Evolutionary conservation across 371 early-diverging fungal species (phyloP).

Genomic region (Zopfochytrium polystomum): DNA sequence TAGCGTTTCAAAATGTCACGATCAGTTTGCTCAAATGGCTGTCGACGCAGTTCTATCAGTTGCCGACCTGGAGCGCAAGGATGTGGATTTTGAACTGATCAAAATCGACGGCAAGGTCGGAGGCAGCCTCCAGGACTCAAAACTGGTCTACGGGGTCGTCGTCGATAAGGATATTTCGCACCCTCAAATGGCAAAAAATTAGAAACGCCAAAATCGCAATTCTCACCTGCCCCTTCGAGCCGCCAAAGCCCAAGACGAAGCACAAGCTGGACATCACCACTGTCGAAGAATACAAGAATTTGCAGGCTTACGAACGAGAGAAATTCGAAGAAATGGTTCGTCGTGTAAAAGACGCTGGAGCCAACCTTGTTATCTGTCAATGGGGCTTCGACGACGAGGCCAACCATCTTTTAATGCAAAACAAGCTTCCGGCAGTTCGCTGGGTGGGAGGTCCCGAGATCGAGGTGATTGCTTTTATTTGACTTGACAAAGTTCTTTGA

Average conservation of each 20-base stretch:
- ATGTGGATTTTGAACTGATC: constrained; percentile 99
- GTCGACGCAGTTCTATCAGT: constrained; percentile 97
- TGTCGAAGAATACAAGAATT: constrained; percentile 96
- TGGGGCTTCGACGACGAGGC: constrained; percentile 99
- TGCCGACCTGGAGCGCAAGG: constrained; percentile 97
- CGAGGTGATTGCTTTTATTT: too few relatives aligned
- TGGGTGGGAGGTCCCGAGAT: constrained; percentile 99
- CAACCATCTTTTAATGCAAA: constrained; percentile 97
- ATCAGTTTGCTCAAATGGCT: constrained; percentile 95
- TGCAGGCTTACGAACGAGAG: constrained; percentile 93
- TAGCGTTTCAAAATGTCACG: constrained; percentile 95
- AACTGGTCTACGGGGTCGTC: constrained; percentile 96
- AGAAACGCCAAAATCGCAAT: constrained; percentile 97
- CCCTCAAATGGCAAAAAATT: constrained; percentile 98
- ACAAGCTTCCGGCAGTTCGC: constrained; percentile 97
- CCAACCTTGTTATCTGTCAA: constrained; percentile 98
- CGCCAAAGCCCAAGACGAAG: constrained; percentile 99
- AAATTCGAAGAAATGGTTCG: constrained; percentile 98
- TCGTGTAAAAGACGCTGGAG: constrained; percentile 94
- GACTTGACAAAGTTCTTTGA: too few relatives aligned
- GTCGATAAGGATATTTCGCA: constrained; percentile 99
- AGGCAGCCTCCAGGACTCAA: constrained; percentile 89
- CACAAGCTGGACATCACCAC: constrained; percentile 97
- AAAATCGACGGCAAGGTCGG: constrained; percentile 99
- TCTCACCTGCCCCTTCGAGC: constrained; percentile 99